A percentile compares a stretch with the other conserved stretches of the same genome.
phyloP scores from a whole-genome alignment of 1,284 basidiomycete genomes.

The Ustanciosporium gigantosporum region DNA sequence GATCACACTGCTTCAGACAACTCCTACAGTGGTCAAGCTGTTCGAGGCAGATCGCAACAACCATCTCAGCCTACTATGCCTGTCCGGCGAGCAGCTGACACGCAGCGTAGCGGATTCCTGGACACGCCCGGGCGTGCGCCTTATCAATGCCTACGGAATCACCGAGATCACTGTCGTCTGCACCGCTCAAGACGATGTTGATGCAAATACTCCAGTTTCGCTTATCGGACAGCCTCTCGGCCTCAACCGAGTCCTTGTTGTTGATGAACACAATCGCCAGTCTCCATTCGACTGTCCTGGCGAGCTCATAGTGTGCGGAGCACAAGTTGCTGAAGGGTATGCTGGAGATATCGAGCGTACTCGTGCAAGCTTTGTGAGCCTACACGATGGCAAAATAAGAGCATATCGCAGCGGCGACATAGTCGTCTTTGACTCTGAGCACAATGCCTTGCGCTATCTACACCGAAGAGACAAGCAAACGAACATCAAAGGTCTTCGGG shows the following conservation, averaged over 20 bases:
- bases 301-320: neutral
- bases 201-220: neutral
- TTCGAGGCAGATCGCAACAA: neutral
- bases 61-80: neutral
- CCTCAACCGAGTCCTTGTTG: neutral
- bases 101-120: neutral
- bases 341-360: neutral
- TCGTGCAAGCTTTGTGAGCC: neutral
- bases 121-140: neutral
- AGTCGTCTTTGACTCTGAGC: conserved; percentile 1
- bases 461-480: neutral
- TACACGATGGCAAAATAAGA: neutral
- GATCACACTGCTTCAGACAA: conserved; percentile 2
- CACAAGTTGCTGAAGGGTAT: conserved; percentile 2
- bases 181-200: neutral
- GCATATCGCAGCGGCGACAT: conserved; percentile 3
- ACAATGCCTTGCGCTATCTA: conserved; percentile 1
- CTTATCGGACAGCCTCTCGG: neutral
- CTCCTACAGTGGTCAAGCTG: neutral
- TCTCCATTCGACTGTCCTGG: conserved; percentile 1
- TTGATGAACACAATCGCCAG: neutral
- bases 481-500: conserved; percentile 3
- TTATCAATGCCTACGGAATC: conserved; percentile 1
- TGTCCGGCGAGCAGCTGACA: conserved; percentile 1
- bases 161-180: conserved; percentile 2